These are phyloP conservation scores for Leccinum disarticulatum DNA, from an alignment of 768 basidiomycete species.

Conservation along the genomic window DNA sequence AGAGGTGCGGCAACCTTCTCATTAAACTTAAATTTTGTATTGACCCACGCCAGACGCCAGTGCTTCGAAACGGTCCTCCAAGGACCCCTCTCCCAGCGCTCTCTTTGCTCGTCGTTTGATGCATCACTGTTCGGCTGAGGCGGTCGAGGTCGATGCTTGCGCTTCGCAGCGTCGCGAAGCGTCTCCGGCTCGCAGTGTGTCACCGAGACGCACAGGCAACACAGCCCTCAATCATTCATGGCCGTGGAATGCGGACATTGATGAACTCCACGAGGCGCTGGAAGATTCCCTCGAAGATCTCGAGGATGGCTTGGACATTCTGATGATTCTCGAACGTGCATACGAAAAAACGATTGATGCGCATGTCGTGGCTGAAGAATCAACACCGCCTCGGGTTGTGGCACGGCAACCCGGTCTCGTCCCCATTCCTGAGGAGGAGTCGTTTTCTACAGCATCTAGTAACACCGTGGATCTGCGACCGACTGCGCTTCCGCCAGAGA, in stretches of 20 bases:
- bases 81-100: conserved; percentile 45
- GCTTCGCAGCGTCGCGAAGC: conserved; percentile 18
- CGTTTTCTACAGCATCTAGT: background rate
- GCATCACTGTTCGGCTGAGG: conserved; percentile 77
- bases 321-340: conserved; percentile 67
- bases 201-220: conserved; percentile 40
- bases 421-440: conserved; percentile 25
- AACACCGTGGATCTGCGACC: background rate
- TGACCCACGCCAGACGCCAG: conserved; percentile 15
- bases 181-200: conserved; percentile 44
- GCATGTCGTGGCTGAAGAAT: conserved; percentile 45
- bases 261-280: conserved; percentile 44
- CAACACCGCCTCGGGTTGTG: conserved; percentile 2
- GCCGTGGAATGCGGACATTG: conserved; percentile 34
- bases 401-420: conserved; percentile 15
- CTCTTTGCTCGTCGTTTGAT: conserved; percentile 79
- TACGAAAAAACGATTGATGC: conserved; percentile 65
- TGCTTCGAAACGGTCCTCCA: conserved; percentile 34
- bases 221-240: conserved; percentile 29
- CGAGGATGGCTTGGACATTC: conserved; percentile 66
- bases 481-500: conserved; percentile 16
- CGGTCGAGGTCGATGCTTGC: conserved; percentile 16
- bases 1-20: conserved; percentile 29
- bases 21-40: conserved; percentile 14
- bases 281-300: conserved; percentile 57